These are phyloP conservation scores for Fraxinus sp. DNA, from an alignment of 305 asterid species.

Conservation along the genomic window DNA sequence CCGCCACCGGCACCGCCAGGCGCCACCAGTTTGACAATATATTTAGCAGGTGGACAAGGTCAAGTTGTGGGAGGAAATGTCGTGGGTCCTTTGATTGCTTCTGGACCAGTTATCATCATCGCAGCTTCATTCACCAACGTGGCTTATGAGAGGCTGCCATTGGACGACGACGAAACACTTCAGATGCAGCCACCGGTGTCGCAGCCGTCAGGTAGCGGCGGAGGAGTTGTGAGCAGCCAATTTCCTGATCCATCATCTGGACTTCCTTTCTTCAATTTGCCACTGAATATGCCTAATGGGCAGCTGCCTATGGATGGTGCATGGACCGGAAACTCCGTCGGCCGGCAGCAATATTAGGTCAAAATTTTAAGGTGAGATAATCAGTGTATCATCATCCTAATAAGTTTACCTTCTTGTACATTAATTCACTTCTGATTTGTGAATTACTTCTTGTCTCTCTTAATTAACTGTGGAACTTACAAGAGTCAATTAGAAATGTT, in stretches of 20 bases:
- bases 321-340: slow-evolving; percentile 60
- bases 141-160: slow-evolving; percentile 49
- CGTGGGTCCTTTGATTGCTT: slow-evolving; percentile 44
- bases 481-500: slow-evolving; percentile 7
- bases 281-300: slow-evolving; percentile 39
- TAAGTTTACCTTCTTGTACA: slow-evolving; percentile 38
- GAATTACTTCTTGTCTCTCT: slow-evolving; percentile 11
- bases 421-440: slow-evolving; percentile 35
- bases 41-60: slow-evolving; percentile 48
- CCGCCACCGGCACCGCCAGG: slow-evolving; percentile 57
- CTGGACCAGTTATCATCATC: slow-evolving; percentile 43
- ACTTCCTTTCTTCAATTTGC: slow-evolving; percentile 50
- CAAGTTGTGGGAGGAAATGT: slow-evolving; percentile 55
- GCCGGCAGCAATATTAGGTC: slow-evolving; percentile 54
- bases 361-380: slow-evolving; percentile 39
- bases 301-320: slow-evolving; percentile 64
- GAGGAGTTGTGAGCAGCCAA: slow-evolving; percentile 17
- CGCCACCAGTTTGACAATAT: slow-evolving; percentile 47
- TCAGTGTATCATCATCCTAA: slow-evolving; percentile 11
- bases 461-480: neutral
- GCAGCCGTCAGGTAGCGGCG: slow-evolving; percentile 24
- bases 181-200: slow-evolving; percentile 28
- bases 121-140: slow-evolving; percentile 49
- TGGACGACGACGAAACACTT: slow-evolving; percentile 39
- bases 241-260: slow-evolving; percentile 48